Evolutionary conservation across 306 rosid species (phyloP).

Genomic region (Cucurbita argyrosperma): DNA sequence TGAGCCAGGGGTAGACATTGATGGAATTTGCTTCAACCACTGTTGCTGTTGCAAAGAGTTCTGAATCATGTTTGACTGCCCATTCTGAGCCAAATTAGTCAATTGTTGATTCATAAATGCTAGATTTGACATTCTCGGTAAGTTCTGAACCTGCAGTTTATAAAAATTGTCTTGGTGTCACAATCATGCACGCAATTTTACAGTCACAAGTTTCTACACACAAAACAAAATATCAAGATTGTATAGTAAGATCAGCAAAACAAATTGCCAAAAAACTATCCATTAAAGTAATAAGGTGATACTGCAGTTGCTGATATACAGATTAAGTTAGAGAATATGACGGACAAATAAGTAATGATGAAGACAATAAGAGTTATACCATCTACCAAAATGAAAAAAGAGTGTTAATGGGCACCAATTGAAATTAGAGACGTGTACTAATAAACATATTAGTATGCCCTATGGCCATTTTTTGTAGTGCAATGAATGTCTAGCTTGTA

Average conservation of each 20-base stretch:
- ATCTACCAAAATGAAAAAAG: not conserved
- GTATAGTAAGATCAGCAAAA: not conserved
- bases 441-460: not conserved
- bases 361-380: not conserved
- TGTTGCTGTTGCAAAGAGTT: conserved; percentile 66
- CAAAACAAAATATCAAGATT: conserved; percentile 6
- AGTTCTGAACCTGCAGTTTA: conserved; percentile 51
- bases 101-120: conserved; percentile 72
- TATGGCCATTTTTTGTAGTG: not conserved
- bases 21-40: conserved; percentile 79
- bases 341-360: not conserved
- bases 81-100: conserved; percentile 75
- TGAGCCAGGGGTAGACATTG: conserved; percentile 58
- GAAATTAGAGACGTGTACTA: not conserved
- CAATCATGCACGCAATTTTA: not conserved
- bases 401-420: not conserved
- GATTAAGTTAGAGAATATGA: not conserved
- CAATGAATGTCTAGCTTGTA: not conserved
- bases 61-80: conserved; percentile 59
- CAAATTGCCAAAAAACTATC: not conserved
- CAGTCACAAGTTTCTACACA: not conserved
- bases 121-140: conserved; percentile 62
- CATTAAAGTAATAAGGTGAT: not conserved
- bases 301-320: not conserved
- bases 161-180: not conserved